A percentile compares a stretch with the other conserved stretches of the same genome.
Evolutionary conservation across 768 basidiomycete species (phyloP).

Genomic region (Termitomyces titanicus): DNA sequence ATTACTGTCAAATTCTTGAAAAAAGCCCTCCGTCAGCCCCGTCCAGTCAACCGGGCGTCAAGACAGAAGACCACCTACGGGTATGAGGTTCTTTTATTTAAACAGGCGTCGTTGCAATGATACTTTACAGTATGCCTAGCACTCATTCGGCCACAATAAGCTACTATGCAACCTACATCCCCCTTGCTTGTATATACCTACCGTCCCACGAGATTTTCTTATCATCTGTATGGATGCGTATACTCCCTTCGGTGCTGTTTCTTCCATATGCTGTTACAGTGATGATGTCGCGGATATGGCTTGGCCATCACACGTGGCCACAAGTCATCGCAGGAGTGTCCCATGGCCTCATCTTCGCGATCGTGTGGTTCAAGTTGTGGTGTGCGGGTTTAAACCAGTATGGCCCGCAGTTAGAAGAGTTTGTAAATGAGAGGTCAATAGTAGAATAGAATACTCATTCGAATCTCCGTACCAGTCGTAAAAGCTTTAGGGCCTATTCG

Average conservation of each 20-base stretch:
- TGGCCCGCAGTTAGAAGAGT: conserved; percentile 11
- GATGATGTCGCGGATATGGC: conserved; percentile 64
- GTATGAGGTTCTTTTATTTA: conserved; percentile 33
- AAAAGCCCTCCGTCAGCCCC: conserved; percentile 55
- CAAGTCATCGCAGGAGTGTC: conserved; percentile 61
- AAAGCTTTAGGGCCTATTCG: no score
- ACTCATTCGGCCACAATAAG: conserved; percentile 73
- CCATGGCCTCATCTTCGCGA: conserved; percentile 52
- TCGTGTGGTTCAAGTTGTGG: conserved; percentile 61
- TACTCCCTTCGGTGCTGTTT: conserved; percentile 41
- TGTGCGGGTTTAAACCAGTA: conserved; percentile 13
- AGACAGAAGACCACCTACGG: conserved; percentile 61
- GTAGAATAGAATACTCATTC: background rate
- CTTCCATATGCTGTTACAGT: conserved; percentile 55
- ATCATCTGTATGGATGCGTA: conserved; percentile 31
- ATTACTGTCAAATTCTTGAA: conserved; percentile 63
- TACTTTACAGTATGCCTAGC: conserved; percentile 66
- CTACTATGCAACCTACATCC: conserved; percentile 59
- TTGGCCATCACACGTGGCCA: conserved; percentile 71
- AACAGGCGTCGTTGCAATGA: background rate
- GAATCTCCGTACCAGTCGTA: no score
- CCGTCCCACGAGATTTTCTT: conserved; percentile 58
- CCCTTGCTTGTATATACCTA: conserved; percentile 53
- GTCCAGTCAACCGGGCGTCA: conserved; percentile 40
- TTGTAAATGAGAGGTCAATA: background rate